Evolutionary conservation across 228 moss, liverwort and hornwort genomes (phyloP).

Genomic region (Sphagnum fallax): DNA sequence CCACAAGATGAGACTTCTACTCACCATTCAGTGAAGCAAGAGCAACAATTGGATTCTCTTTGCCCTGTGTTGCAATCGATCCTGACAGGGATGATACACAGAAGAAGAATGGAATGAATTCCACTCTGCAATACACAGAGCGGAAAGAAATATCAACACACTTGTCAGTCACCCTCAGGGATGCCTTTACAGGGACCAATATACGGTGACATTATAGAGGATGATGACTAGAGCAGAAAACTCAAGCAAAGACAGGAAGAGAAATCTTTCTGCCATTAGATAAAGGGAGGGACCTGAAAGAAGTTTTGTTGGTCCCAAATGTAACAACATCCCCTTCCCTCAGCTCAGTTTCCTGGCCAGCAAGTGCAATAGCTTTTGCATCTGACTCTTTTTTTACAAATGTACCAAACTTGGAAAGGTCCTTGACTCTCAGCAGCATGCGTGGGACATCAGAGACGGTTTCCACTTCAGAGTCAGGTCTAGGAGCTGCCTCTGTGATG

Average conservation of each 20-base stretch:
- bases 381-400: slow-evolving; percentile 66
- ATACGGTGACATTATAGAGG: too few species aligned
- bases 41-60: too few species aligned
- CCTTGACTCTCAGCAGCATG: slow-evolving; percentile 50
- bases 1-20: too few species aligned
- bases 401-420: slow-evolving; percentile 80
- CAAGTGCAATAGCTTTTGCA: slow-evolving; percentile 38
- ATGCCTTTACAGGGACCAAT: too few species aligned
- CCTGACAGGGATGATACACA: slow-evolving; percentile 22
- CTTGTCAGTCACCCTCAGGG: too few species aligned
- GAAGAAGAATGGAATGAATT: slow-evolving; percentile 43
- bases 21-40: too few species aligned
- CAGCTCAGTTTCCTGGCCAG: slow-evolving; percentile 30
- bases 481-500: slow-evolving; percentile 38
- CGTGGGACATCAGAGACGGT: slow-evolving; percentile 35
- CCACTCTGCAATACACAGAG: slow-evolving; percentile 28
- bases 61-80: too few species aligned
- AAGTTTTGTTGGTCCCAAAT: slow-evolving; percentile 62
- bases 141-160: neutral
- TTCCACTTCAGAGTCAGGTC: slow-evolving; percentile 14
- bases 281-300: slow-evolving; percentile 37
- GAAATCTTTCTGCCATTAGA: too few species aligned
- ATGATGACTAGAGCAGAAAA: too few species aligned
- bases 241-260: too few species aligned
- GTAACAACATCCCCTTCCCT: slow-evolving; percentile 55